phyloP scores from a whole-genome alignment of 805 yeast species.

The Nakazawaea molendinolei region DNA sequence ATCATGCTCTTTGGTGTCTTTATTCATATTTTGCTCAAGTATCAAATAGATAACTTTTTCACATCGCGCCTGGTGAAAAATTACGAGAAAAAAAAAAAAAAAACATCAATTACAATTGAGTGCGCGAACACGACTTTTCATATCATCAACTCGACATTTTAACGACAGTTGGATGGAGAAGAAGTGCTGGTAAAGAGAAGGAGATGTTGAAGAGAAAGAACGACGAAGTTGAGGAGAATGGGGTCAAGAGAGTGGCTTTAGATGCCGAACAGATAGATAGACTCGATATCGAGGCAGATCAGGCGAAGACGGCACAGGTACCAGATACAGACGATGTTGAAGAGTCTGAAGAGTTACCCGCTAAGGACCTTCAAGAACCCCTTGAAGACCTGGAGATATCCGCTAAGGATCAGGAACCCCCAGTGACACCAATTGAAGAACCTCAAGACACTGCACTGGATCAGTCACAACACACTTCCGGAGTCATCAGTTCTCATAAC shows the following conservation, averaged over 20 bases:
- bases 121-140: too few species aligned
- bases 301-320: slow-evolving; percentile 34
- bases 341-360: not conserved
- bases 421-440: not conserved
- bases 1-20: slow-evolving; percentile 15
- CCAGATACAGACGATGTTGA: not conserved
- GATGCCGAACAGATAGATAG: slow-evolving; percentile 51
- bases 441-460: not conserved
- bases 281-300: slow-evolving; percentile 34
- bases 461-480: too few species aligned
- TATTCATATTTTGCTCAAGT: too few species aligned
- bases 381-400: not conserved
- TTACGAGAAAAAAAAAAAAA: too few species aligned
- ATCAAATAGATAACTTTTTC: too few species aligned
- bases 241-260: slow-evolving; percentile 62
- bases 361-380: too few species aligned
- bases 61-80: too few species aligned
- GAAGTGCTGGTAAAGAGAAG: not conserved
- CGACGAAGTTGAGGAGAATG: slow-evolving; percentile 53
- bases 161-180: too few species aligned
- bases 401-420: not conserved
- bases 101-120: too few species aligned
- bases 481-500: too few species aligned
- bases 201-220: slow-evolving; percentile 56
- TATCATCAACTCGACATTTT: too few species aligned